Conservation (phyloP, 2,329 filamentous ascomycete species). For the Byssoonygena ceratinophila region DNA sequence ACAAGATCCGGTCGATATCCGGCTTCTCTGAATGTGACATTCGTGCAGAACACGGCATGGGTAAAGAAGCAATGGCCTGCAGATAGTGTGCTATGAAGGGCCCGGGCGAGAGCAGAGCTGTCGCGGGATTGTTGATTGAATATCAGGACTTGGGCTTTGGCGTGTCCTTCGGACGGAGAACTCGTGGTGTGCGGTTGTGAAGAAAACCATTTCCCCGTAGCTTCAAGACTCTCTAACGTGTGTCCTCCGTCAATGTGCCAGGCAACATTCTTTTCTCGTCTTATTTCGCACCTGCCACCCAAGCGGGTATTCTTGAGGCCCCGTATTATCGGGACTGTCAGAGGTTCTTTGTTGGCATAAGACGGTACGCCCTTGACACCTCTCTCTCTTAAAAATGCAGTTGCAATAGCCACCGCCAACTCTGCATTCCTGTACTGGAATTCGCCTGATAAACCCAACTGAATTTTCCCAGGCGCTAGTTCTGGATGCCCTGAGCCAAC, state of each 20-base stretch:
- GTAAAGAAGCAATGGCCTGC: slow-evolving; percentile 46
- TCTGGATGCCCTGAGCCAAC: slow-evolving; percentile 42
- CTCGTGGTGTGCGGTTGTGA: slow-evolving; percentile 31
- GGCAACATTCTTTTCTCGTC: slow-evolving; percentile 46
- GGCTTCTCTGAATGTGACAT: slow-evolving; percentile 52
- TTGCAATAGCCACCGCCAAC: slow-evolving; percentile 44
- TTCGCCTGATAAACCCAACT: slow-evolving; percentile 50
- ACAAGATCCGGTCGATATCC: slow-evolving; percentile 56
- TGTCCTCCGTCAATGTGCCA: slow-evolving; percentile 88
- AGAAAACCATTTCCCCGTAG: slow-evolving; percentile 69
- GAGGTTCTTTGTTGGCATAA: slow-evolving; percentile 29
- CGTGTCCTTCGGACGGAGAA: slow-evolving; percentile 17
- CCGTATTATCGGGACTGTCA: slow-evolving; percentile 52
- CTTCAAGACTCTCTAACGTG: slow-evolving; percentile 69
- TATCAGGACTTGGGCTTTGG: slow-evolving; percentile 52
- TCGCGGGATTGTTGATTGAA: slow-evolving; percentile 92
- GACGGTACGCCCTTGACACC: slow-evolving; percentile 30
- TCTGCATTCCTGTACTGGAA: slow-evolving; percentile 56
- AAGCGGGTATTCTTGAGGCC: slow-evolving; percentile 59
- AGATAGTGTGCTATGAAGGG: slow-evolving; percentile 50
- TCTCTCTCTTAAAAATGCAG: slow-evolving; percentile 31
- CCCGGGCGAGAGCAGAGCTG: slow-evolving; percentile 53
- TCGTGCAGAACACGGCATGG: slow-evolving; percentile 71
- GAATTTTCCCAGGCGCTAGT: slow-evolving; percentile 36
- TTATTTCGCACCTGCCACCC: slow-evolving; percentile 66